Evolutionary conservation across 2,329 filamentous ascomycete genomes (phyloP).

Genomic region (Pyrenophora seminiperda): DNA sequence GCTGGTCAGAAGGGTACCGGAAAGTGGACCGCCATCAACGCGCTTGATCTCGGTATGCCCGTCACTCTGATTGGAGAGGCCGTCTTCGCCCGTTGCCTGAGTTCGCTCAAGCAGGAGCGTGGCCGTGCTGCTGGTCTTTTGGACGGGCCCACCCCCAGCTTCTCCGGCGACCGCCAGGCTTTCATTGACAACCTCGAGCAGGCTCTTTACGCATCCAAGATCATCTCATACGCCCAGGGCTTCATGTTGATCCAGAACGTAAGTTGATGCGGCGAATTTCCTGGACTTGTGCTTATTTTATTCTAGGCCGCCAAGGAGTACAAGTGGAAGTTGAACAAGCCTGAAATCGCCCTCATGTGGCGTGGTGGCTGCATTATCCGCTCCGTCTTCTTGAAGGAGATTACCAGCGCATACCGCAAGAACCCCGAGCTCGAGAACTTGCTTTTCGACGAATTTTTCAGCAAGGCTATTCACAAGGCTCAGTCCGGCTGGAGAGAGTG

Average conservation of each 20-base stretch:
- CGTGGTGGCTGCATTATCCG: slow-evolving; percentile 99
- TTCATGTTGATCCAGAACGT: slow-evolving; percentile 99
- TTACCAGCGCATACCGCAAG: slow-evolving; percentile 89
- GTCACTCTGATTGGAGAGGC: slow-evolving; percentile 98
- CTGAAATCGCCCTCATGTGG: slow-evolving; percentile 99
- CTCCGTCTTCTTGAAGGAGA: slow-evolving; percentile 99
- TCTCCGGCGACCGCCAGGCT: slow-evolving; percentile 87
- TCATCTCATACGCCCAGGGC: slow-evolving; percentile 98
- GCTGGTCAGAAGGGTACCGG: slow-evolving; percentile 99
- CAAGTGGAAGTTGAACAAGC: slow-evolving; percentile 99
- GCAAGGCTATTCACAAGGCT: slow-evolving; percentile 96
- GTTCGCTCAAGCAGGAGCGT: slow-evolving; percentile 93
- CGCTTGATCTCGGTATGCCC: slow-evolving; percentile 96
- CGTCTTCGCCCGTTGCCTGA: slow-evolving; percentile 93
- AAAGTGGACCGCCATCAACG: slow-evolving; percentile 99
- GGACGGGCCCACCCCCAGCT: slow-evolving; percentile 75
- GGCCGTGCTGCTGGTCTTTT: slow-evolving; percentile 79
- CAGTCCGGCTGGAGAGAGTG: slow-evolving; percentile 62
- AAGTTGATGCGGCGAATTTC: slow-evolving; percentile 44
- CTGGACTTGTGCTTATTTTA: slow-evolving; percentile 10
- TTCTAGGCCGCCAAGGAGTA: slow-evolving; percentile 89
- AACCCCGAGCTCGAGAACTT: slow-evolving; percentile 97
- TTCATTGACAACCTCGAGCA: slow-evolving; percentile 98
- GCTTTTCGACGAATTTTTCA: slow-evolving; percentile 99
- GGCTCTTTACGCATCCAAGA: slow-evolving; percentile 98